Base-by-base conservation (phyloP, 495 filamentous ascomycete species). In the Penicillium longicatenatum region DNA sequence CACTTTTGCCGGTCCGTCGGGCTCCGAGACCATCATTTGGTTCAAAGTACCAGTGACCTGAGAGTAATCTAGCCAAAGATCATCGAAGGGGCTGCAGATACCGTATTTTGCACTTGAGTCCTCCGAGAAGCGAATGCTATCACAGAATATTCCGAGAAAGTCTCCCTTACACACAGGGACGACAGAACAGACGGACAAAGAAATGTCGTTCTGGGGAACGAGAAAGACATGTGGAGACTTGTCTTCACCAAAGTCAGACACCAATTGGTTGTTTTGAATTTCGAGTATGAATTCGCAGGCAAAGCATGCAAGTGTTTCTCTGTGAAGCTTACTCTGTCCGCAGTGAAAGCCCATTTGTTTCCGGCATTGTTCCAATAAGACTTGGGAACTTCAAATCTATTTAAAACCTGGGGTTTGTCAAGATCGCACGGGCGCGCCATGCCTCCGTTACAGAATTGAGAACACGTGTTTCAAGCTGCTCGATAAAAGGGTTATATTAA, bases 11-110 rank as follows among this genome's bases (percentile, higher is more conserved):
- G 45, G 17, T 12, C 42, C 63, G 33, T 54, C 52, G 19, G 60
- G 50, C n/a, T 60, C 29, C 24, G 52, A 56, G 20, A 70, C 56
- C 24, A 55, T n/a, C 37, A 70, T 70, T 35, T 64, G 37, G 43
- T 68, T 70, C 39, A 70, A 54, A 17, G 43, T 50, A 42, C 62
- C 58, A 26, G 63, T 70, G n/a, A 66, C 55, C 21, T 60, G 39
- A 26, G 57, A 68, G 59, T 70, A 70, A 37, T 68, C 60, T 33
- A 70, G 53, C 65, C 50, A 70, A 17, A 70, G 53, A 58, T 57
- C 60, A 39, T 58, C 44, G 33, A 54, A 21, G 21, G 59, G 62
- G 50, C 67, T 44, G 21, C n/a, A 20, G 20, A 70, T 54, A 50
- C 58, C 44, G 42, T 62, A n/a, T 16, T 39, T 50, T 4, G 12